Evolutionary conservation across 106 monocot genomes (phyloP).

Genomic region (Iris macrosiphon): DNA sequence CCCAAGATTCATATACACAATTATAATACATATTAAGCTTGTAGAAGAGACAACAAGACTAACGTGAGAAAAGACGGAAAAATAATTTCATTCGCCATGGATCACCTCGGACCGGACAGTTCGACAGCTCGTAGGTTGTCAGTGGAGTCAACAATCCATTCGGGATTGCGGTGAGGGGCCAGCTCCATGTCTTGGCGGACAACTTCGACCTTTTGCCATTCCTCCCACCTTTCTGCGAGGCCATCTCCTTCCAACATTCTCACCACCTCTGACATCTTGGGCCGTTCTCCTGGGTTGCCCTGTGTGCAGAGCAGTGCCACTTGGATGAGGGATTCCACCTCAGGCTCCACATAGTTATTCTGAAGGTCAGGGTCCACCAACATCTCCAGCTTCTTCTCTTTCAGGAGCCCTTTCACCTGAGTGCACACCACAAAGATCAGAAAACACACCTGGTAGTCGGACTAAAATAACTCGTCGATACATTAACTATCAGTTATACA

Average conservation of each 20-base stretch:
- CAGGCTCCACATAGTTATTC: slow-evolving; percentile 47
- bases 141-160: slow-evolving; percentile 47
- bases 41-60: too few species aligned
- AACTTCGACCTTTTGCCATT: slow-evolving; percentile 73
- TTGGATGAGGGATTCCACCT: slow-evolving; percentile 72
- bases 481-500: too few species aligned
- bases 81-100: neutral
- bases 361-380: slow-evolving; percentile 73
- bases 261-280: slow-evolving; percentile 76
- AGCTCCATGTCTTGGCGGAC: slow-evolving; percentile 30
- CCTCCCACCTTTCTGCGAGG: slow-evolving; percentile 73
- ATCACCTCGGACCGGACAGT: slow-evolving; percentile 59
- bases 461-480: too few species aligned
- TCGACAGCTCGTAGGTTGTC: slow-evolving; percentile 40
- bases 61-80: too few species aligned
- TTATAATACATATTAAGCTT: too few species aligned
- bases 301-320: slow-evolving; percentile 74
- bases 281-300: slow-evolving; percentile 53
- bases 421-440: neutral
- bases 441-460: neutral
- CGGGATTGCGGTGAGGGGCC: slow-evolving; percentile 24
- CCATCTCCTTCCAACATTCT: slow-evolving; percentile 79
- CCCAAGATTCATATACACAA: too few species aligned
- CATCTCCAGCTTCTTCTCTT: slow-evolving; percentile 56
- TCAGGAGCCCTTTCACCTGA: slow-evolving; percentile 70